Evolutionary conservation across 2,329 filamentous ascomycete species (phyloP).

Genomic region (Aspergillus amoenus): DNA sequence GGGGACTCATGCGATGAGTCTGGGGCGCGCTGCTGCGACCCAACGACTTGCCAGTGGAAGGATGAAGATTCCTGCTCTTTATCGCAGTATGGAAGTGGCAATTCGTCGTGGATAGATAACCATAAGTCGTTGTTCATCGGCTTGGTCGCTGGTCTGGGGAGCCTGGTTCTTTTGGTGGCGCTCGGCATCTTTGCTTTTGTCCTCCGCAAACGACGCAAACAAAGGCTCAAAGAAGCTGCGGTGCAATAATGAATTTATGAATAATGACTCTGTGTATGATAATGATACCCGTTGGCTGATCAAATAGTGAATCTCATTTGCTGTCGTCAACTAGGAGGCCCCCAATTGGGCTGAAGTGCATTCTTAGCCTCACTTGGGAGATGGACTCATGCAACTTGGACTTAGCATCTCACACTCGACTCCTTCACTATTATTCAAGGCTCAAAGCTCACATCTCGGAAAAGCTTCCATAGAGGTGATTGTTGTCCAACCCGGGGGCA

Average conservation of each 20-base stretch:
- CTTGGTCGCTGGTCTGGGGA: slow-evolving; percentile 14
- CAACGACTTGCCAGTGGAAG: slow-evolving; percentile 17
- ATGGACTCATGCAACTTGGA: neutral
- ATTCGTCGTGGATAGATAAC: slow-evolving; percentile 8
- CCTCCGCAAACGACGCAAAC: slow-evolving; percentile 1
- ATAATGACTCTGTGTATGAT: neutral
- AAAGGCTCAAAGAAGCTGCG: neutral
- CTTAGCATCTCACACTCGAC: neutral
- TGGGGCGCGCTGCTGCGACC: slow-evolving; percentile 19
- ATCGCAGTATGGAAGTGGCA: neutral
- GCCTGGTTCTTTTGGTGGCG: slow-evolving; percentile 8
- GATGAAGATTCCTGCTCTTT: slow-evolving; percentile 3
- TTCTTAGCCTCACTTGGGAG: too few species aligned
- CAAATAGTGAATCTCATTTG: too few species aligned
- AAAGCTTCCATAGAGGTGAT: neutral
- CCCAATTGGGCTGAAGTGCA: too few species aligned
- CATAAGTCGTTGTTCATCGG: slow-evolving; percentile 14
- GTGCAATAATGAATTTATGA: neutral
- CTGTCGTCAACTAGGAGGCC: too few species aligned
- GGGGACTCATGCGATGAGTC: slow-evolving; percentile 47
- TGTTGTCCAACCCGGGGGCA: neutral
- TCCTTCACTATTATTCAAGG: neutral
- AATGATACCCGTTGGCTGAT: neutral
- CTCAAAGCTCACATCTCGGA: neutral
- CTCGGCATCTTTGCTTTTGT: neutral